Conservation (phyloP, 441 rosid species). For the Mallotus japonicus region DNA sequence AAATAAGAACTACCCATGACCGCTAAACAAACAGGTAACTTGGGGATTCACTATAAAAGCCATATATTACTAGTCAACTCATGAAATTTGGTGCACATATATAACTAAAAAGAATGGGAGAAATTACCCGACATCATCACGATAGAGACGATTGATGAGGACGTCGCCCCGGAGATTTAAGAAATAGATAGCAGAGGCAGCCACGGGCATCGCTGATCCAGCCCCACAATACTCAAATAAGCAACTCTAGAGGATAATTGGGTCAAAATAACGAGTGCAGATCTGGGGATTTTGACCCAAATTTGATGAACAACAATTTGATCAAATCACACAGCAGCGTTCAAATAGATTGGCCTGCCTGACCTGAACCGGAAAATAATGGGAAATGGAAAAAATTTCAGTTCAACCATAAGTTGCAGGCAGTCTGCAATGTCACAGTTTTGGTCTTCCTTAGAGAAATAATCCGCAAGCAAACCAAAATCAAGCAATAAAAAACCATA, state of each 20-base stretch:
- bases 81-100: too few relatives aligned
- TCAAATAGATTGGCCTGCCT: too few relatives aligned
- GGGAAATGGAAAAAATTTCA: not conserved
- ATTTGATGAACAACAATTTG: not conserved
- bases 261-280: not conserved
- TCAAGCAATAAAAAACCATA: too few relatives aligned
- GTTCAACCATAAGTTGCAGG: too few relatives aligned
- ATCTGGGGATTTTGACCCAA: conserved; percentile 12
- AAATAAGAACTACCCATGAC: not conserved
- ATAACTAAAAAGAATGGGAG: not conserved
- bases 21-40: not conserved
- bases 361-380: not conserved
- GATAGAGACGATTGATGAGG: conserved; percentile 95
- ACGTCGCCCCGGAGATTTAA: conserved; percentile 96
- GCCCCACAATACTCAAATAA: conserved; percentile 3
- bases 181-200: conserved; percentile 97
- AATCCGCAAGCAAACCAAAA: too few relatives aligned
- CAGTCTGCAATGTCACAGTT: too few relatives aligned
- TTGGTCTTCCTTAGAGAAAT: too few relatives aligned
- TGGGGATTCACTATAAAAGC: too few relatives aligned
- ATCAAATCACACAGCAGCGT: too few relatives aligned
- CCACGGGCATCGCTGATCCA: conserved; percentile 90
- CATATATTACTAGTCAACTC: too few relatives aligned
- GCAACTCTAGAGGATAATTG: too few relatives aligned
- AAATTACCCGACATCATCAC: conserved; percentile 87